Percentiles rank a stretch among this genome's conserved stretches.
Conservation (phyloP, 108 stramenopile genomes). For the Skeletonema menzelii region DNA sequence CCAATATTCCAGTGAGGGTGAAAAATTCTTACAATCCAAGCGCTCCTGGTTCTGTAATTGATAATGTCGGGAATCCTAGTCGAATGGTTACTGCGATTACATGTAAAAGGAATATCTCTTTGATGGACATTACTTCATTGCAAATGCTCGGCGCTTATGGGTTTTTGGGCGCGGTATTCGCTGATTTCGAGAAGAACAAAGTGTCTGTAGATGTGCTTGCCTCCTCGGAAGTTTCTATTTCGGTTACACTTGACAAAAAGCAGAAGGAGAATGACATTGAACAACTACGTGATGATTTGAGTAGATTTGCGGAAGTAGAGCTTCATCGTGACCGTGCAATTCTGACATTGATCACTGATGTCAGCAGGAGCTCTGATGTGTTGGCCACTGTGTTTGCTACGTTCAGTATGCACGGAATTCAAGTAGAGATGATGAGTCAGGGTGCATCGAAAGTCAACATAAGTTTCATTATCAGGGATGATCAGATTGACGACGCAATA, state of each 20-base stretch:
- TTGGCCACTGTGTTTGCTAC: slow-evolving; percentile 93
- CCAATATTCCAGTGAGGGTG: slow-evolving; percentile 90
- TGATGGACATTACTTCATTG: slow-evolving; percentile 91
- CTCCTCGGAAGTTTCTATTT: slow-evolving; percentile 96
- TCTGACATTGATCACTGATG: slow-evolving; percentile 93
- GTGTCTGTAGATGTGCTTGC: slow-evolving; percentile 99
- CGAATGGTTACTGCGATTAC: slow-evolving; percentile 96
- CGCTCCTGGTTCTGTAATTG: slow-evolving; percentile 90
- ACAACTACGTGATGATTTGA: slow-evolving; percentile 55
- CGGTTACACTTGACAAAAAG: slow-evolving; percentile 96
- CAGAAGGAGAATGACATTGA: slow-evolving; percentile 57
- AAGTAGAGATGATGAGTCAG: slow-evolving; percentile 93
- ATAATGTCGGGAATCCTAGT: slow-evolving; percentile 48
- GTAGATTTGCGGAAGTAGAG: slow-evolving; percentile 65
- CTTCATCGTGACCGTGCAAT: slow-evolving; percentile 75
- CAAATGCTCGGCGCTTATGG: slow-evolving; percentile 98
- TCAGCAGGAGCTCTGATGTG: slow-evolving; percentile 83
- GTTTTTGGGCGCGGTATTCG: slow-evolving; percentile 91
- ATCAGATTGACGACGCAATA: slow-evolving; percentile 79
- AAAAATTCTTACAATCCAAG: slow-evolving; percentile 97
- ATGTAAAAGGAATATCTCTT: slow-evolving; percentile 83
- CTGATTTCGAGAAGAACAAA: slow-evolving; percentile 90
- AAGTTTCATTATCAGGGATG: slow-evolving; percentile 77
- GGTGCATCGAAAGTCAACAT: slow-evolving; percentile 98
- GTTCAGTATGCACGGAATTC: slow-evolving; percentile 69